Percentiles rank a stretch among this genome's conserved stretches.
Conservation (phyloP, 768 basidiomycete species). For the Strobilomyces dryophilus region DNA sequence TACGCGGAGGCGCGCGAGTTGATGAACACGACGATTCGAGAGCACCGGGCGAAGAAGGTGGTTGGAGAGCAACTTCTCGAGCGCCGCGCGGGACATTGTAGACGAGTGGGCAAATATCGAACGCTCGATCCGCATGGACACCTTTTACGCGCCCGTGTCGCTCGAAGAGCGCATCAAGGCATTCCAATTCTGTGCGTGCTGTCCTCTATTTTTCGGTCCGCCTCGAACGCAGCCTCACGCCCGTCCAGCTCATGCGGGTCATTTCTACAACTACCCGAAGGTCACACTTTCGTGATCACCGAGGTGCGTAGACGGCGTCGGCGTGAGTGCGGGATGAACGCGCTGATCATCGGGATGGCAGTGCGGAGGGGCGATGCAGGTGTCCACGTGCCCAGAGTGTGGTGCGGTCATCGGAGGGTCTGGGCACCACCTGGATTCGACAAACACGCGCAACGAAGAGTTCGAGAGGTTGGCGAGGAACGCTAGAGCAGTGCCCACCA, state of each 20-base stretch:
- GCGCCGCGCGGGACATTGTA: conserved; percentile 35
- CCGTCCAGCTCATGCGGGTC: conserved; percentile 35
- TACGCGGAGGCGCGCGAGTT: conserved; percentile 1
- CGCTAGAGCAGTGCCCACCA: conserved; percentile 25
- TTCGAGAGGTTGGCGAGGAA: conserved; percentile 41
- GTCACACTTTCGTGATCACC: conserved; percentile 57
- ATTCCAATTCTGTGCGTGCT: conserved; percentile 42
- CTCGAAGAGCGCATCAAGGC: conserved; percentile 49
- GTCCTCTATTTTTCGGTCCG: neutral
- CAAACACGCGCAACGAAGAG: conserved; percentile 45
- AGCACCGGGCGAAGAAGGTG: conserved; percentile 34
- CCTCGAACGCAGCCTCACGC: neutral
- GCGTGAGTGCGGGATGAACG: neutral
- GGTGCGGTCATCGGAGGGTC: conserved; percentile 49
- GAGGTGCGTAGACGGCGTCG: conserved; percentile 36
- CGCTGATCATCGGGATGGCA: conserved; percentile 19
- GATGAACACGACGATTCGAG: conserved; percentile 2
- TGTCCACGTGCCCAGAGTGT: conserved; percentile 54
- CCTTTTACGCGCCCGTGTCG: conserved; percentile 50
- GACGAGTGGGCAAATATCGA: conserved; percentile 46
- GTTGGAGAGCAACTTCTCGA: conserved; percentile 41
- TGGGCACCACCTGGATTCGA: conserved; percentile 35
- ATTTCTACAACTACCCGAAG: conserved; percentile 54
- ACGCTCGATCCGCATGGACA: conserved; percentile 35
- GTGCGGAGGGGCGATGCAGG: conserved; percentile 57